Percentiles rank a stretch among this genome's conserved stretches.
Conservation (phyloP, 768 basidiomycete species). For the Suillus tomentosus region DNA sequence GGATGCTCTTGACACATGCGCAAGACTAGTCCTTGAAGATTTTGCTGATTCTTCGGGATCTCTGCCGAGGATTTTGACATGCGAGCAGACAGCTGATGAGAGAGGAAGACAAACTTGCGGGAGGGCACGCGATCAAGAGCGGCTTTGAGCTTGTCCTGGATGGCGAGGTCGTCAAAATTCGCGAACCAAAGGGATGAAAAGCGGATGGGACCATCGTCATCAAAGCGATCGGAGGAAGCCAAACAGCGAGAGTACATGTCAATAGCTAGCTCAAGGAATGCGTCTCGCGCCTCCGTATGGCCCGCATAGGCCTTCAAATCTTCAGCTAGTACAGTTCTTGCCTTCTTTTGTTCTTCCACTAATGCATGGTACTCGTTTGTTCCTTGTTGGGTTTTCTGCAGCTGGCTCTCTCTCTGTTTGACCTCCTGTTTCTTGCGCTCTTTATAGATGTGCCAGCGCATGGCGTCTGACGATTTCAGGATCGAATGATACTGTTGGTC, state of each 20-base stretch:
- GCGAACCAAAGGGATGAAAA: slow-evolving; percentile 92
- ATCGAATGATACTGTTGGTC: slow-evolving; percentile 83
- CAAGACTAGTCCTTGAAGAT: slow-evolving; percentile 63
- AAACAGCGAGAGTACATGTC: slow-evolving; percentile 86
- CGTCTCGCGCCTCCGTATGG: slow-evolving; percentile 46
- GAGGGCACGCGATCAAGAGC: slow-evolving; percentile 72
- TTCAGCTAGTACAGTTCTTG: slow-evolving; percentile 50
- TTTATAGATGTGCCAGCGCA: slow-evolving; percentile 69
- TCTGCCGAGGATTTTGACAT: slow-evolving; percentile 50
- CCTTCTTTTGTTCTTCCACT: slow-evolving; percentile 41
- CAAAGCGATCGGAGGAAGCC: slow-evolving; percentile 64
- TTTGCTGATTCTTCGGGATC: slow-evolving; percentile 48
- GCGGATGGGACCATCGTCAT: slow-evolving; percentile 77
- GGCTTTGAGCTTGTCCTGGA: slow-evolving; percentile 43
- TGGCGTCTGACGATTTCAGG: slow-evolving; percentile 65
- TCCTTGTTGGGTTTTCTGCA: slow-evolving; percentile 26
- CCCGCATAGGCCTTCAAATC: slow-evolving; percentile 51
- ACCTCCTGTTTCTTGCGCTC: slow-evolving; percentile 76
- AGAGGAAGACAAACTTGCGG: slow-evolving; percentile 86
- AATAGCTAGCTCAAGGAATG: slow-evolving; percentile 75
- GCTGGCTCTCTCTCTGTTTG: slow-evolving; percentile 45
- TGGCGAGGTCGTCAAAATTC: slow-evolving; percentile 65
- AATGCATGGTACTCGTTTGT: slow-evolving; percentile 31
- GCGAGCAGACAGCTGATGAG: slow-evolving; percentile 94
- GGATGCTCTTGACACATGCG: slow-evolving; percentile 90